These are phyloP conservation scores for Plectosphaerella sp. DNA, from an alignment of 2,329 filamentous ascomycete species.

Conservation along the genomic window DNA sequence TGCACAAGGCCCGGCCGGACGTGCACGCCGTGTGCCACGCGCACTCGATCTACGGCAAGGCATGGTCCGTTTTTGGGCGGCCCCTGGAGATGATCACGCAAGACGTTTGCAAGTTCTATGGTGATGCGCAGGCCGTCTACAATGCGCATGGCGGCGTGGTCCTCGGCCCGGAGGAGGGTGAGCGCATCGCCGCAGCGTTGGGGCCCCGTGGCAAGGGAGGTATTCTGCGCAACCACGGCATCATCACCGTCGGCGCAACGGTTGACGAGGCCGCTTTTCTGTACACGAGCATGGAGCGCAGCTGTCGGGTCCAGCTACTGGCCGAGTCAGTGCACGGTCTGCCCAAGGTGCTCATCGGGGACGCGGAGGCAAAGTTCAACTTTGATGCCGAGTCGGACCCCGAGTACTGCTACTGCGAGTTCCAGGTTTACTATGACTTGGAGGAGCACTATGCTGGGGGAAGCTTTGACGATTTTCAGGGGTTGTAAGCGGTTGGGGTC, in stretches of 20 bases:
- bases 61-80: conserved; percentile 60
- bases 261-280: conserved; percentile 71
- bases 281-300: conserved; percentile 63
- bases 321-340: conserved; percentile 44
- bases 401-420: conserved; percentile 14
- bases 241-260: conserved; percentile 64
- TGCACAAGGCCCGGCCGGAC: conserved; percentile 61
- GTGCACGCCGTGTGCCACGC: conserved; percentile 65
- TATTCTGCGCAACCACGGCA: conserved; percentile 66
- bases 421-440: conserved; percentile 13
- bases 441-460: conserved; percentile 10
- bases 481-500: background rate
- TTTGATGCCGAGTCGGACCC: conserved; percentile 13
- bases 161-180: conserved; percentile 58
- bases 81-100: conserved; percentile 65
- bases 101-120: conserved; percentile 60
- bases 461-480: conserved; percentile 5
- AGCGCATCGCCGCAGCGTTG: conserved; percentile 57
- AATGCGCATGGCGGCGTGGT: conserved; percentile 46
- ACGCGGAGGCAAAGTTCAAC: conserved; percentile 35
- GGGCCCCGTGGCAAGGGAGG: conserved; percentile 53
- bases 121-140: conserved; percentile 59
- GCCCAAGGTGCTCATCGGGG: conserved; percentile 31
- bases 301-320: conserved; percentile 62
- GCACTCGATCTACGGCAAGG: conserved; percentile 60